These are phyloP conservation scores for Anisodus tanguticus DNA, from an alignment of 257 asterid genomes.

Conservation along the genomic window DNA sequence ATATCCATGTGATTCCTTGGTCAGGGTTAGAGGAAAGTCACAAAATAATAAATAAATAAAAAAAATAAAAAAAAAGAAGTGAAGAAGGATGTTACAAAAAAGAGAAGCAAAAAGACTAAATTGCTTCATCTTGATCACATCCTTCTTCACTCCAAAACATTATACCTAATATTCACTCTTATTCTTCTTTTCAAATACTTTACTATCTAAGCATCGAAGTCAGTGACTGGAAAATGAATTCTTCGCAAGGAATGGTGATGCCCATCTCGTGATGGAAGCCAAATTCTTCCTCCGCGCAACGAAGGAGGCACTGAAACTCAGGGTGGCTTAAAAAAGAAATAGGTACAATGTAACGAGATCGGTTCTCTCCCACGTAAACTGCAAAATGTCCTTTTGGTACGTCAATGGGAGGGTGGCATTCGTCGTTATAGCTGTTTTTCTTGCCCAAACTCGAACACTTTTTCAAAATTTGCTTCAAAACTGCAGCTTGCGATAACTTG, in stretches of 20 bases:
- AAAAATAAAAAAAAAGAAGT: background rate
- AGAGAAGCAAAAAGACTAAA: conserved; percentile 12
- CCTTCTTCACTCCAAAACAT: background rate
- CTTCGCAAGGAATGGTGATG: conserved; percentile 57
- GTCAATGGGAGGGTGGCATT: conserved; percentile 38
- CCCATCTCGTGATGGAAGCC: conserved; percentile 61
- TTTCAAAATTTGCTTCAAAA: conserved; percentile 37
- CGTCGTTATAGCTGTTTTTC: background rate
- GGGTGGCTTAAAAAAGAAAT: conserved; percentile 54
- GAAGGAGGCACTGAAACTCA: conserved; percentile 50
- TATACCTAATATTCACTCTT: too few relatives aligned
- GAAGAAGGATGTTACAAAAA: conserved; percentile 31
- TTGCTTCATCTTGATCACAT: conserved; percentile 36
- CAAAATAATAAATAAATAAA: background rate
- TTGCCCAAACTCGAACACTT: conserved; percentile 34
- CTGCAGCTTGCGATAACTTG: conserved; percentile 33
- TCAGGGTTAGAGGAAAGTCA: background rate
- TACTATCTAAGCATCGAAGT: conserved; percentile 52
- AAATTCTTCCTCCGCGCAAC: conserved; percentile 54
- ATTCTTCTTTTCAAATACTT: background rate
- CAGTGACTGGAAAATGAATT: conserved; percentile 49
- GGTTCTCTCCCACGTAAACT: conserved; percentile 53
- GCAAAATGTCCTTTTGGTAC: conserved; percentile 63
- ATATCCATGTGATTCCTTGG: background rate
- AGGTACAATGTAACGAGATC: conserved; percentile 54